Percentiles rank a stretch among this genome's conserved stretches.
phyloP scores from a whole-genome alignment of 371 early-diverging fungal species.

The Furculomyces boomerangus region DNA sequence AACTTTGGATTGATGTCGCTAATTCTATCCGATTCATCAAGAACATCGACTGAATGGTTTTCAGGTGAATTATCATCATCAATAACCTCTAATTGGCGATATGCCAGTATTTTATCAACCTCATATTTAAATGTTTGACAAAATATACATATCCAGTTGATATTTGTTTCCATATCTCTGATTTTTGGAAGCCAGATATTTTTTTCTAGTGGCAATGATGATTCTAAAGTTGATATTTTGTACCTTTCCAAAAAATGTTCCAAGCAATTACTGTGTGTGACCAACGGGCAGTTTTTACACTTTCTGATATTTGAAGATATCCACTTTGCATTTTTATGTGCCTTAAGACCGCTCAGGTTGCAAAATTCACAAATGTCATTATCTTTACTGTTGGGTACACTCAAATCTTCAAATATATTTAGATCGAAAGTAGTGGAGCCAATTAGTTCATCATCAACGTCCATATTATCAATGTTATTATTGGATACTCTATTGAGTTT shows the following conservation, averaged over 20 bases:
- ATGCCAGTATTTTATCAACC: not conserved
- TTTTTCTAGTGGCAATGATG: not conserved
- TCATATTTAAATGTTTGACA: not conserved
- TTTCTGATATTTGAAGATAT: not conserved
- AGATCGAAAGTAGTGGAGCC: too few relatives aligned
- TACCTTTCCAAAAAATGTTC: not conserved
- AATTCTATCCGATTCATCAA: too few relatives aligned
- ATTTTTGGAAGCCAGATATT: not conserved
- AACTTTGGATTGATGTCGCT: too few relatives aligned
- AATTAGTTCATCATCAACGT: too few relatives aligned
- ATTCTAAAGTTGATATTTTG: not conserved
- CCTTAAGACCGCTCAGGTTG: not conserved
- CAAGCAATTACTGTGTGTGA: not conserved
- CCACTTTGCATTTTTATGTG: too few relatives aligned
- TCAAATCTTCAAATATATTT: too few relatives aligned
- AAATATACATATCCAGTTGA: not conserved
- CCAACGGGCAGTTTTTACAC: not conserved
- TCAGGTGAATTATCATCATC: not conserved
- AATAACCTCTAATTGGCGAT: not conserved
- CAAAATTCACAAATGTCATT: not conserved
- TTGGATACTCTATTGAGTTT: too few relatives aligned
- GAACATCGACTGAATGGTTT: too few relatives aligned
- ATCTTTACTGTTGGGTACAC: not conserved
- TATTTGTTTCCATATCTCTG: not conserved
- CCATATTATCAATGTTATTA: too few relatives aligned